phyloP scores from a whole-genome alignment of 2,329 filamentous ascomycete species.

The Metarhizium rileyi region DNA sequence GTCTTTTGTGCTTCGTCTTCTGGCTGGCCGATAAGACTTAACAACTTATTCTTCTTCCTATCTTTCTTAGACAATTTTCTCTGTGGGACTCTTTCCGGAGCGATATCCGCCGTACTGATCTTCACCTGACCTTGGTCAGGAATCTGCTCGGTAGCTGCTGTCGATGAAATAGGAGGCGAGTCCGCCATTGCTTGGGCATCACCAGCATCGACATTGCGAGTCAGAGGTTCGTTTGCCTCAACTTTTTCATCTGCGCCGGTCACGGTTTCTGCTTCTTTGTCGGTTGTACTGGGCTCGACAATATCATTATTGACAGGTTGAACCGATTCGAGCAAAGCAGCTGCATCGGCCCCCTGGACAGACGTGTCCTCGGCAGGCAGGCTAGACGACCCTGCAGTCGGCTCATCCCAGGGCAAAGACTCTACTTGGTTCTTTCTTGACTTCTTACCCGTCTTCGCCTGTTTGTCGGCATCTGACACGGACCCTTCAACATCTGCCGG shows the following conservation, averaged over 20 bases:
- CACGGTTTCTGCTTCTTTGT: not conserved
- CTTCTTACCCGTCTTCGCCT: slow-evolving; percentile 13
- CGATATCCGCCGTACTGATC: not conserved
- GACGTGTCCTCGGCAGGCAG: not conserved
- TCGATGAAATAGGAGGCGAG: not conserved
- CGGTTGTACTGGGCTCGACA: not conserved
- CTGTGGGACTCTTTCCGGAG: slow-evolving; percentile 1
- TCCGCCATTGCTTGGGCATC: not conserved
- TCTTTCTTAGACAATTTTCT: slow-evolving; percentile 19
- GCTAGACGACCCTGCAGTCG: not conserved
- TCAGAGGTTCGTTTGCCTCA: not conserved
- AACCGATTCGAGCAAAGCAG: not conserved
- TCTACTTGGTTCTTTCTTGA: slow-evolving; percentile 7
- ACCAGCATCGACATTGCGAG: not conserved
- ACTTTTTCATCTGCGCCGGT: not conserved
- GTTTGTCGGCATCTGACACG: slow-evolving; percentile 9
- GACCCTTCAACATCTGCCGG: slow-evolving; percentile 8
- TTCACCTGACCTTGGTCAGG: not conserved
- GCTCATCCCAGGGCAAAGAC: slow-evolving; percentile 1
- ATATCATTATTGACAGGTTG: not conserved
- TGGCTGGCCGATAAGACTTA: not conserved
- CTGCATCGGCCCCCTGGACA: not conserved
- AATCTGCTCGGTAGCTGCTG: not conserved
- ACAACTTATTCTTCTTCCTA: slow-evolving; percentile 13
- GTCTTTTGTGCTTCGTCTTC: not conserved